Evolutionary conservation across 257 asterid genomes (phyloP).

Genomic region (Solanum appendiculatum): DNA sequence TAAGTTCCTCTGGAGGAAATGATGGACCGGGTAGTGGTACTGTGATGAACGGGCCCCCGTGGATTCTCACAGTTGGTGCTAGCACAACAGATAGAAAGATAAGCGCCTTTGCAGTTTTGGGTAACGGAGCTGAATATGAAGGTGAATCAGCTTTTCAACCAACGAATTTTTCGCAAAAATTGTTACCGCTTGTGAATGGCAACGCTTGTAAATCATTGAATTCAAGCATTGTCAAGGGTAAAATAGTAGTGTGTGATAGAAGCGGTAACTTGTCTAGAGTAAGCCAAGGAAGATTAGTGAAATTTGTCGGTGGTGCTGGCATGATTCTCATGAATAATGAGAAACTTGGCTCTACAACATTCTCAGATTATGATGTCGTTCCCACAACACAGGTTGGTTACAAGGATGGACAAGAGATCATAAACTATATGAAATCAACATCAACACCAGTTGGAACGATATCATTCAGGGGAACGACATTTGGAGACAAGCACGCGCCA

Average conservation of each 20-base stretch:
- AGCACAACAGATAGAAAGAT: neutral
- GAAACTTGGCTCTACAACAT: neutral
- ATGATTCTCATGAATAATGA: neutral
- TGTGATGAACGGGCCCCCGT: neutral
- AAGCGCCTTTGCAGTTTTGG: neutral
- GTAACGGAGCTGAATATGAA: neutral
- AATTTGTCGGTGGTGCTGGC: neutral
- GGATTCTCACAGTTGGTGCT: slow-evolving; percentile 5
- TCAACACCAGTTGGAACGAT: neutral
- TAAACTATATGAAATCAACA: neutral
- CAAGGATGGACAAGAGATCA: neutral
- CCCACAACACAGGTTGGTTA: neutral
- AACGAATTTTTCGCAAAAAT: neutral
- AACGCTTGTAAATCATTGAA: neutral
- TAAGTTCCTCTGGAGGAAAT: neutral
- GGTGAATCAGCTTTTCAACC: neutral
- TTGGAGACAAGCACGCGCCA: neutral
- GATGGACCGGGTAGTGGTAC: neutral
- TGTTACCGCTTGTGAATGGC: neutral
- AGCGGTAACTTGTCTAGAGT: neutral
- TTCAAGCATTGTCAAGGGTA: neutral
- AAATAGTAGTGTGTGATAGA: neutral
- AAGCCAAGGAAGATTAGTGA: neutral
- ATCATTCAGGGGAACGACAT: neutral
- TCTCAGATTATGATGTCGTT: neutral